Evolutionary conservation across 495 filamentous ascomycete species (phyloP), one percentile per base, ranked within the genome.

Genomic region (Halenospora varia): DNA sequence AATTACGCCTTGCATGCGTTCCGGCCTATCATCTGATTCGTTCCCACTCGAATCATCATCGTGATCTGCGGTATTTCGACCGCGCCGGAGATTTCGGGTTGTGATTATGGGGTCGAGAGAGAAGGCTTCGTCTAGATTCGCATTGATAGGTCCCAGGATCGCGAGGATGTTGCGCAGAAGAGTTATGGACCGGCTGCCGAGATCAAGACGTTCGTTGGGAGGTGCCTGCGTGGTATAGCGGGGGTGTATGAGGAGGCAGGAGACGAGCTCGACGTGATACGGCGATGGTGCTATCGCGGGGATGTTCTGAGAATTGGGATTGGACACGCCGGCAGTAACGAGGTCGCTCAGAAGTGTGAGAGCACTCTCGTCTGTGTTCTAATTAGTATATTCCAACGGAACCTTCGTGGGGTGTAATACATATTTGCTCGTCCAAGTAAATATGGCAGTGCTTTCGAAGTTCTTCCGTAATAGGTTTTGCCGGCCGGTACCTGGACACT

Each of bases 371-470:
- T 90, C 89, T 93, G 19, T 13, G 17, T 9, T 20, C 13, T 17
- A n/a, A 46, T 46, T 20, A 46, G 42, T 46, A 46, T 46, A 6
- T 17, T 4, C 17, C n/a, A 17, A 17, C 8, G 8, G 17, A n/a
- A n/a, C 6, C 15, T 46, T 4, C 8, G 17, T 20, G 19, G 15
- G 19, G 17, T 15, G 8, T 66, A 76, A 26, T 70, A 90, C 87
- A 88, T 18, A 90, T 80, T 39, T 82, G 76, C 66, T 93, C 89
- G 65, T 92, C 88, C 2, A 93, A 74, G 68, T 88, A 89, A 25
- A 91, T 86, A 48, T 80, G 80, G 47, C 79, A 82, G 62, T 89
- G 83, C 44, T 84, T 73, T 24, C 76, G 78, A 6, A 92, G 68
- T 58, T 87, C 82, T 48, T 77, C 82, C 0, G 87, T 82, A 0